These are phyloP conservation scores for Coniochaeta hoffmannii DNA, from an alignment of 2,329 filamentous ascomycete species.

Conservation along the genomic window DNA sequence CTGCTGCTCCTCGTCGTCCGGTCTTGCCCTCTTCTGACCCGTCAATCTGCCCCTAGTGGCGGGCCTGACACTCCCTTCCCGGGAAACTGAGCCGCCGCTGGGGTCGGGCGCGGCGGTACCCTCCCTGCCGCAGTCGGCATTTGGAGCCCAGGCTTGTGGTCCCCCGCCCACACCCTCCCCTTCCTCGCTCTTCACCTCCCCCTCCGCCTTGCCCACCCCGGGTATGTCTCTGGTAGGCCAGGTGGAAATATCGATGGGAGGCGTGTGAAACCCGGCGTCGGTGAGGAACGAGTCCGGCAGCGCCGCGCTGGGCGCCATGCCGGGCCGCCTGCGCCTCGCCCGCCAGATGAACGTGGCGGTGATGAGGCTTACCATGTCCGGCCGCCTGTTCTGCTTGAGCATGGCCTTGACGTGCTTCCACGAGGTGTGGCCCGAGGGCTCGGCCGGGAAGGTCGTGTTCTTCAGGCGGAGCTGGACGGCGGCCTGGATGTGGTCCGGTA, in stretches of 20 bases:
- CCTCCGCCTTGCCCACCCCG: neutral
- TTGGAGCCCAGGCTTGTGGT: neutral
- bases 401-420: neutral
- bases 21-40: neutral
- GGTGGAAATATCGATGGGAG: neutral
- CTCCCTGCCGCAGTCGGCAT: neutral
- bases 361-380: neutral
- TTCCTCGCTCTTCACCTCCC: neutral
- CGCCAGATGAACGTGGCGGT: neutral
- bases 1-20: neutral
- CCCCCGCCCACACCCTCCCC: no score
- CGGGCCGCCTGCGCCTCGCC: neutral
- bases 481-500: neutral
- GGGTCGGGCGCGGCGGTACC: neutral
- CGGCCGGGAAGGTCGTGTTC: neutral
- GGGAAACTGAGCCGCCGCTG: no score
- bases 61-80: no score
- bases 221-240: neutral
- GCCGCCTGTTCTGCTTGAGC: neutral
- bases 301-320: neutral
- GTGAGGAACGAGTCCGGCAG: neutral
- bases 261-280: neutral
- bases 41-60: neutral
- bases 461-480: neutral
- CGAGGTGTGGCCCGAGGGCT: neutral